A percentile compares a stretch with the other conserved stretches of the same genome.
phyloP scores from a whole-genome alignment of 306 rosid genomes.

The Cyclanthera cordifolia region DNA sequence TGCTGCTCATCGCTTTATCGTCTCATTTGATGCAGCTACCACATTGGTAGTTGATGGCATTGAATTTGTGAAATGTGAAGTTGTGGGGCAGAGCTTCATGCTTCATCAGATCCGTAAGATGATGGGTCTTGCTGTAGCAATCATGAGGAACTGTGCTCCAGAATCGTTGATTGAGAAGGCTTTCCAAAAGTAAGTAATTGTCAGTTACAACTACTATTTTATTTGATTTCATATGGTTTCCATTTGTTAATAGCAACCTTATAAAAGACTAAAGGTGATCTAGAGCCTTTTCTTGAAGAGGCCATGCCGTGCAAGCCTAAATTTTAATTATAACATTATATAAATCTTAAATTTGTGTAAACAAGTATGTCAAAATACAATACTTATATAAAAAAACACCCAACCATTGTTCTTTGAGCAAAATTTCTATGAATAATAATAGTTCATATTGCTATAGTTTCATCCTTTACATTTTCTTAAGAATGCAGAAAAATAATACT shows the following conservation, averaged over 20 bases:
- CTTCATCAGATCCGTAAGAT: constrained; percentile 92
- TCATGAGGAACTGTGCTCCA: constrained; percentile 66
- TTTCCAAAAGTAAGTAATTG: constrained; percentile 54
- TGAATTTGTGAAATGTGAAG: constrained; percentile 77
- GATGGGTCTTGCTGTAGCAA: constrained; percentile 89
- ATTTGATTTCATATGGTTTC: neutral
- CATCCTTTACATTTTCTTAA: too few relatives aligned
- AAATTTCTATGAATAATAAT: too few relatives aligned
- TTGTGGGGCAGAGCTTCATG: constrained; percentile 97
- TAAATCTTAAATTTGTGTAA: too few relatives aligned
- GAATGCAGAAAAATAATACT: too few relatives aligned
- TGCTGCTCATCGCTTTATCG: constrained; percentile 54
- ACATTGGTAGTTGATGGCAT: constrained; percentile 45
- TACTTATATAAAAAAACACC: too few relatives aligned
- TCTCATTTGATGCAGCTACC: constrained; percentile 54
- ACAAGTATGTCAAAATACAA: too few relatives aligned
- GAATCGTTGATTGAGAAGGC: constrained; percentile 66
- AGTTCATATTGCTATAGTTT: too few relatives aligned
- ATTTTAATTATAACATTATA: too few relatives aligned
- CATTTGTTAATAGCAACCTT: neutral
- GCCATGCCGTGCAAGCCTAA: too few relatives aligned
- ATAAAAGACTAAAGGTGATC: too few relatives aligned
- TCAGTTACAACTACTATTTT: neutral
- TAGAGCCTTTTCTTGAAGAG: too few relatives aligned
- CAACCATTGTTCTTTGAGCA: too few relatives aligned